Evolutionary conservation across 2,329 filamentous ascomycete genomes (phyloP).

Genomic region (Chalaropsis ovoidea): DNA sequence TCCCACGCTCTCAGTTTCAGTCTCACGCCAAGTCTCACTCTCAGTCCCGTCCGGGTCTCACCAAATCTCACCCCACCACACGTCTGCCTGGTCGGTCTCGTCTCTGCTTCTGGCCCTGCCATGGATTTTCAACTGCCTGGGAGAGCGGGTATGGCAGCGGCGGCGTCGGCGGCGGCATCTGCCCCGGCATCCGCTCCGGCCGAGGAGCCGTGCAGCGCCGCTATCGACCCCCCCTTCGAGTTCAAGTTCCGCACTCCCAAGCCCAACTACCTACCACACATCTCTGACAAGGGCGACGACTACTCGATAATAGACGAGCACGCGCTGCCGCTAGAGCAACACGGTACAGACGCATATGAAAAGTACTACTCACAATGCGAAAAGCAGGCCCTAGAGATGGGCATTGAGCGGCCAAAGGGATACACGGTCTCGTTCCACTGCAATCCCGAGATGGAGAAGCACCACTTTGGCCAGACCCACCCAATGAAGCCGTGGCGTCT

Average conservation of each 20-base stretch:
- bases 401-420: conserved; percentile 69
- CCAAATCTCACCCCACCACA: neutral
- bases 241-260: conserved; percentile 47
- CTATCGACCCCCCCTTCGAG: conserved; percentile 34
- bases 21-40: neutral
- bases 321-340: conserved; percentile 40
- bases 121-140: conserved; percentile 17
- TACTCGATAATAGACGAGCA: conserved; percentile 45
- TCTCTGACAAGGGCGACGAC: conserved; percentile 42
- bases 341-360: conserved; percentile 46
- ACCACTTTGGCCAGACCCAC: conserved; percentile 93
- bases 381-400: conserved; percentile 49
- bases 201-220: conserved; percentile 25
- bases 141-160: conserved; percentile 10
- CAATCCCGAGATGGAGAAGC: conserved; percentile 87
- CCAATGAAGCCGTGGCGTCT: conserved; percentile 99
- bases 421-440: conserved; percentile 93
- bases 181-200: conserved; percentile 21
- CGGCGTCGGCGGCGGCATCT: conserved; percentile 9
- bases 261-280: conserved; percentile 52
- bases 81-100: too few species aligned
- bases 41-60: neutral
- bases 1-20: neutral
- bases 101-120: neutral
- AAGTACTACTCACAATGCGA: conserved; percentile 50